Conservation (phyloP, 192 early-diverging fungal species). For the Allomyces javanicus region DNA sequence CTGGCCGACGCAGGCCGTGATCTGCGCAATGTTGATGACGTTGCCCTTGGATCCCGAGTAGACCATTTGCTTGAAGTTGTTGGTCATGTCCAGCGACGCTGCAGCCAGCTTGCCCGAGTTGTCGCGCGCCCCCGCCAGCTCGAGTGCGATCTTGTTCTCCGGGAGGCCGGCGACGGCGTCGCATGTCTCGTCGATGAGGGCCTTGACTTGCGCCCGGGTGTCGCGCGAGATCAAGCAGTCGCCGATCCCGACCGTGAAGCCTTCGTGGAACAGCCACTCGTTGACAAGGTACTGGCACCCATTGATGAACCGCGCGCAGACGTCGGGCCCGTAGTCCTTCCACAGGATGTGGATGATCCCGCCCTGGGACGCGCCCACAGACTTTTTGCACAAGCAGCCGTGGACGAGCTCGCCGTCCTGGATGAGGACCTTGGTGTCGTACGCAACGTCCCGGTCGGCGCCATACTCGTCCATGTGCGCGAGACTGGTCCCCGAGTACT, state of each 20-base stretch:
- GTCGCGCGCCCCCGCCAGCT: constrained; percentile 81
- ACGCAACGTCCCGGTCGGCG: neutral
- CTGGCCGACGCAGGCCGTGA: constrained; percentile 96
- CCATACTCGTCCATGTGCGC: neutral
- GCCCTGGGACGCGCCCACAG: too few relatives aligned
- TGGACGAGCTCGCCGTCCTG: too few relatives aligned
- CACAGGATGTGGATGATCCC: too few relatives aligned
- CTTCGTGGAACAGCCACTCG: constrained; percentile 3
- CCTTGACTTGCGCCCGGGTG: too few relatives aligned
- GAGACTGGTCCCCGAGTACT: too few relatives aligned
- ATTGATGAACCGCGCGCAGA: neutral
- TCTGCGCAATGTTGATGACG: constrained; percentile 90
- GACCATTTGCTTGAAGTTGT: constrained; percentile 95
- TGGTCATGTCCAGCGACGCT: constrained; percentile 61
- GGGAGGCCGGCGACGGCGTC: constrained; percentile 37
- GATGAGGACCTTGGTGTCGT: too few relatives aligned
- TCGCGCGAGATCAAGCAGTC: neutral
- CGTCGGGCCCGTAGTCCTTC: too few relatives aligned
- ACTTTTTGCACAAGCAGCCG: too few relatives aligned
- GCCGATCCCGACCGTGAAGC: constrained; percentile 1
- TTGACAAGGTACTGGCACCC: neutral
- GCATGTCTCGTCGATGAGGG: too few relatives aligned
- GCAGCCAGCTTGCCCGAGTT: constrained; percentile 71
- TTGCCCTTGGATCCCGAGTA: constrained; percentile 90
- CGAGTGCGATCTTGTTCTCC: constrained; percentile 61